Conservation (phyloP, 225 moss, liverwort and hornwort genomes). For the Asterella californica region DNA sequence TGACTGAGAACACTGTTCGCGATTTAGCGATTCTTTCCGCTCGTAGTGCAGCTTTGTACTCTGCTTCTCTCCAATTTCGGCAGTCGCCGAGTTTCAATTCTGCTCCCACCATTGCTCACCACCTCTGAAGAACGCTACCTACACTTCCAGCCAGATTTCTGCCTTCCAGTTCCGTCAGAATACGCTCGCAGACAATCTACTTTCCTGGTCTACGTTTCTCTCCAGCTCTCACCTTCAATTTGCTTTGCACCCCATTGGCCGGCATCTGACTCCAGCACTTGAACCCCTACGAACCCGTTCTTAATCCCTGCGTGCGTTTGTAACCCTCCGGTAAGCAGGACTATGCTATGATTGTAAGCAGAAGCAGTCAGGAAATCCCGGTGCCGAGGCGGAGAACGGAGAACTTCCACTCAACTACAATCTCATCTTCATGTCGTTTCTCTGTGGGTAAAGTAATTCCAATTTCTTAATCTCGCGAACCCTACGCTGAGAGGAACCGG, state of each 20-base stretch:
- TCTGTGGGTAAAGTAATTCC: too few species aligned
- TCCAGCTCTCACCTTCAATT: neutral
- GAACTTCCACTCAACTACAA: too few species aligned
- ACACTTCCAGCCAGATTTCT: neutral
- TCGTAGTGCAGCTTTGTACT: conserved; percentile 39
- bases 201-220: neutral
- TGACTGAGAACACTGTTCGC: conserved; percentile 41
- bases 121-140: too few species aligned
- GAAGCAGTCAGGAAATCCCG: too few species aligned
- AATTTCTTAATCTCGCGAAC: too few species aligned
- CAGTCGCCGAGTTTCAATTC: conserved; percentile 39
- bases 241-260: neutral
- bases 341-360: too few species aligned
- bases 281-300: neutral
- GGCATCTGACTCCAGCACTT: neutral
- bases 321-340: too few species aligned
- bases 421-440: too few species aligned
- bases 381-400: too few species aligned
- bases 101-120: conserved; percentile 1
- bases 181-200: neutral
- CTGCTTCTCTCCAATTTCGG: conserved; percentile 49
- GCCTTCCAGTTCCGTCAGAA: too few species aligned
- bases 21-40: conserved; percentile 36
- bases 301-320: too few species aligned
- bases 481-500: too few species aligned